Conservation (phyloP, 2,329 filamentous ascomycete species). For the Fonsecaea pugnacius region DNA sequence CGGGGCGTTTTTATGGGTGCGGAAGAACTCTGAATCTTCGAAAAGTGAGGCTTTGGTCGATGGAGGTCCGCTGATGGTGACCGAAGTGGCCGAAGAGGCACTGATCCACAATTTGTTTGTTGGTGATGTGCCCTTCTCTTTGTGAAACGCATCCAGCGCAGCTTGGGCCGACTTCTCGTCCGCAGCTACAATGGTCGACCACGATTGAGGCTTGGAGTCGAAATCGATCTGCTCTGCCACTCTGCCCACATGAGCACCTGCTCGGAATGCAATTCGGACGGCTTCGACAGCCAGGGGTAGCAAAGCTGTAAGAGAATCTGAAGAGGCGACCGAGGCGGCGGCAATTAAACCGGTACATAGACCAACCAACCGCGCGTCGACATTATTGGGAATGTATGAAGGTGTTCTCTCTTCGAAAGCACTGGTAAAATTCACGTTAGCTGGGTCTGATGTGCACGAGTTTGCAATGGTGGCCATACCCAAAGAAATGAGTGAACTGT, state of each 20-base stretch:
- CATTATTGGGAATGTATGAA: conserved; percentile 45
- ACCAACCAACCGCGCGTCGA: conserved; percentile 46
- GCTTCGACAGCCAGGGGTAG: conserved; percentile 49
- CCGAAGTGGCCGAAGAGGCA: conserved; percentile 62
- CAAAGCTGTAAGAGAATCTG: conserved; percentile 48
- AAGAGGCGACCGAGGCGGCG: conserved; percentile 47
- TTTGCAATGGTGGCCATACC: conserved; percentile 41
- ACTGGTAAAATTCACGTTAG: conserved; percentile 39
- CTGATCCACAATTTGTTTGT: conserved; percentile 62
- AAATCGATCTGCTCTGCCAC: conserved; percentile 46
- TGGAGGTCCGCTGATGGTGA: conserved; percentile 65
- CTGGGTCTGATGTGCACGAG: conserved; percentile 5
- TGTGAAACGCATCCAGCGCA: conserved; percentile 40
- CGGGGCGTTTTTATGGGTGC: conserved; percentile 55
- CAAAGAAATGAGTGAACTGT: conserved; percentile 50
- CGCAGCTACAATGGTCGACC: conserved; percentile 49
- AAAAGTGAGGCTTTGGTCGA: conserved; percentile 58
- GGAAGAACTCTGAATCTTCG: conserved; percentile 52
- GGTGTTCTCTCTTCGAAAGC: conserved; percentile 50
- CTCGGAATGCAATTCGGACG: conserved; percentile 50
- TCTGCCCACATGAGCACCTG: conserved; percentile 48
- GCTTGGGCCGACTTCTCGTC: conserved; percentile 38
- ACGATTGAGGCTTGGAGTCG: conserved; percentile 42
- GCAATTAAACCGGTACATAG: conserved; percentile 51
- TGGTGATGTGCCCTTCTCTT: conserved; percentile 51